A percentile compares a stretch with the other conserved stretches of the same genome.
phyloP scores from a whole-genome alignment of 179 eudicot genomes.

The Kewa caespitosa region DNA sequence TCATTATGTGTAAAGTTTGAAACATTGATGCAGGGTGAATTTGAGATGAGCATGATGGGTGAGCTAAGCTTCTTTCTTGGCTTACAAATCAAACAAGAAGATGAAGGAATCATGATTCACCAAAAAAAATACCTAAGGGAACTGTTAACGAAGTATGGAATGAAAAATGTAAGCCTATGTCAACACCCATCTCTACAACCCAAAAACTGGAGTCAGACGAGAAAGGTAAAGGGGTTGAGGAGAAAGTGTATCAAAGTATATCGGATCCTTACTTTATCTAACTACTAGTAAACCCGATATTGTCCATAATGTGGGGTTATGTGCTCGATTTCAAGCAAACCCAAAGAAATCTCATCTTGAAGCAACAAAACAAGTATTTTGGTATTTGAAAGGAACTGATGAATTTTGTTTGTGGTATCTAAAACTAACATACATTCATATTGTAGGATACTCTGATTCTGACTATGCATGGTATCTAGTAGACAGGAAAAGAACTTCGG shows the following conservation, averaged over 20 bases:
- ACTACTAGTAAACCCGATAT: neutral
- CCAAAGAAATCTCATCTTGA: neutral
- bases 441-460: neutral
- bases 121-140: neutral
- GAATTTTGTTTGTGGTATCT: neutral
- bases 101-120: neutral
- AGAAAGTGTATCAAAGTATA: neutral
- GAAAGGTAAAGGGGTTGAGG: neutral
- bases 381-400: neutral
- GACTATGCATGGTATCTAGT: neutral
- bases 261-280: neutral
- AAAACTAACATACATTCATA: neutral
- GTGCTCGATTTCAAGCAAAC: neutral
- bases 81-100: neutral
- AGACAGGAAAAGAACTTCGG: neutral
- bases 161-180: neutral
- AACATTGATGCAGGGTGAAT: neutral
- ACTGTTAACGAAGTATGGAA: neutral
- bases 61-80: conserved; percentile 13
- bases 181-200: neutral
- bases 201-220: neutral
- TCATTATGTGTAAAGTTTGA: neutral
- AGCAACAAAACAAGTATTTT: neutral
- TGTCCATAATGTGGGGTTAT: neutral
- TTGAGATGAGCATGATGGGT: conserved; percentile 15